Conservation (phyloP, 164 flowering plant genomes). For the Cinnamomum micranthum region DNA sequence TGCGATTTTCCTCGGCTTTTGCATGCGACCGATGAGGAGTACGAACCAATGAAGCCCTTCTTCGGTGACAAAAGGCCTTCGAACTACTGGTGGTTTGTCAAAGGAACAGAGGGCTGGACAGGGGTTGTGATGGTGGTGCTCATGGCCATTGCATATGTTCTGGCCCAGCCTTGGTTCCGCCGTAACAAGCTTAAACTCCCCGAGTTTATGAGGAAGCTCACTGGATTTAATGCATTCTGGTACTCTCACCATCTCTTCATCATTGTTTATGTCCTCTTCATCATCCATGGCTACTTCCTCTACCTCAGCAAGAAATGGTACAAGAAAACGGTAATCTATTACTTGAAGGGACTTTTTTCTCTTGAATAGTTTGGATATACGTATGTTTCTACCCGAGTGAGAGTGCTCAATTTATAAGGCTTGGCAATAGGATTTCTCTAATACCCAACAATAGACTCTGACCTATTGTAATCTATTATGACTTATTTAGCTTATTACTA, state of each 20-base stretch:
- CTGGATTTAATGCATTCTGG: slow-evolving; percentile 88
- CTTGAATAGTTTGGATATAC: too few species aligned
- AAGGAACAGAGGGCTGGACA: slow-evolving; percentile 66
- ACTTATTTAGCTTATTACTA: neutral
- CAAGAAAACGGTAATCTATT: slow-evolving; percentile 51
- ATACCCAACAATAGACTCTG: neutral
- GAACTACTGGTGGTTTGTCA: slow-evolving; percentile 72
- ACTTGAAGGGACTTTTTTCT: too few species aligned
- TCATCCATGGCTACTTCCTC: slow-evolving; percentile 60
- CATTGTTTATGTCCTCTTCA: slow-evolving; percentile 52
- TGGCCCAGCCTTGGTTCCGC: slow-evolving; percentile 77
- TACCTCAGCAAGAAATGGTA: slow-evolving; percentile 64
- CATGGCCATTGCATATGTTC: slow-evolving; percentile 55
- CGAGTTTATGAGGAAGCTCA: slow-evolving; percentile 41
- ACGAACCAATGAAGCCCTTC: slow-evolving; percentile 44
- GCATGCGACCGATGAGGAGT: slow-evolving; percentile 46
- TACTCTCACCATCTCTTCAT: slow-evolving; percentile 78
- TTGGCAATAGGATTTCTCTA: too few species aligned
- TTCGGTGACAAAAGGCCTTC: slow-evolving; percentile 47
- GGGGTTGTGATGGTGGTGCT: slow-evolving; percentile 67
- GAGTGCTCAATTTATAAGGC: too few species aligned
- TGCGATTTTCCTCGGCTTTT: slow-evolving; percentile 77
- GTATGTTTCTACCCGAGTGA: too few species aligned
- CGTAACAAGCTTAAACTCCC: slow-evolving; percentile 51
- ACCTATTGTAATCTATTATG: neutral